Base-by-base conservation (phyloP, 805 yeast species). In the Saccharomycopsis sp. region DNA sequence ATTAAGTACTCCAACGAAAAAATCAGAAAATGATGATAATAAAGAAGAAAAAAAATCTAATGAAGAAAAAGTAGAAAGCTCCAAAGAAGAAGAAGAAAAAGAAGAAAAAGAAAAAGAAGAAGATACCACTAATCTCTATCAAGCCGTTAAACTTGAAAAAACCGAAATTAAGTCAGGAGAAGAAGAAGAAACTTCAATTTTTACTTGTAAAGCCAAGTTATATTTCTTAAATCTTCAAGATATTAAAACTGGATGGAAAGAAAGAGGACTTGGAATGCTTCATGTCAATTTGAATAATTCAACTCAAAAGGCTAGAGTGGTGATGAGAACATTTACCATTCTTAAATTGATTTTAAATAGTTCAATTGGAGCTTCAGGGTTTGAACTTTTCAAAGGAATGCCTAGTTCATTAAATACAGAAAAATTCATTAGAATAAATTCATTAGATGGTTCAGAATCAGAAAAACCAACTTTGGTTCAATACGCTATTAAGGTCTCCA, bases 251-350 rank as follows among this genome's bases (percentile, higher is more conserved):
- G 96, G 96, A 2, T 92, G 98, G 98, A 92, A 85, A 57, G 98
- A 92, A 60, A 74, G 92, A 53, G 98, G 98, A 19, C 68, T 82
- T 31, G 98, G 98, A 2, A 70, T 74, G 3, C 61, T 92, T n/a
- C 95, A 85, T 55, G 70, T 92, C 20, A 89, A 92, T 58, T 12
- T 2, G 43, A 35, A 1, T 49, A 49, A 40, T 21, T 37, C 40
- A 8, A 45, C 39, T 12, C 27, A 46, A 2, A 70, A 70, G 40
- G 67, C 79, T 0, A 73, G 98, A 51, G 57, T 92, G 9, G 79
- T 92, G 4, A 87, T 92, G 96, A 75, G 98, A 56, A 79, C 95
- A 3, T 84, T 83, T 45, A 94, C 95, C 2, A 71, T 85, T 14
- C 66, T 86, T 46, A 75, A 86, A 48, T 89, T 92, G 9, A 76